Conservation (phyloP, 116 monocot genomes). For the Cymodocea nodosa region DNA sequence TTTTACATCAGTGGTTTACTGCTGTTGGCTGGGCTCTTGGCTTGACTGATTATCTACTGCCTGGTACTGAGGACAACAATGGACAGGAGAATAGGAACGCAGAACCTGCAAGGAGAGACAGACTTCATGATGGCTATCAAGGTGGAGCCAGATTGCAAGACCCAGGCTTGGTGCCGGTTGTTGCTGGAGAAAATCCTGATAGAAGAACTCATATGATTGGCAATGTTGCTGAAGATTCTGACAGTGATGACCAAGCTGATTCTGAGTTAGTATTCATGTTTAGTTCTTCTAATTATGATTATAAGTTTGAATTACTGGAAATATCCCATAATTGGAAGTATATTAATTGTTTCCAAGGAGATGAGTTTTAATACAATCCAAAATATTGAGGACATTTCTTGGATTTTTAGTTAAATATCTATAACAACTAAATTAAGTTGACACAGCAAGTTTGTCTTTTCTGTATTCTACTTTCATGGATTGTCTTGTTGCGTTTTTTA, state of each 20-base stretch:
- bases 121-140: constrained; percentile 35
- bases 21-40: constrained; percentile 95
- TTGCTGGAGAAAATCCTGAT: constrained; percentile 36
- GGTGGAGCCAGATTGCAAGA: constrained; percentile 23
- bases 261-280: constrained; percentile 57
- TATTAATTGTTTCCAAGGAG: too few relatives aligned
- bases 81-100: constrained; percentile 49
- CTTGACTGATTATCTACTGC: constrained; percentile 79
- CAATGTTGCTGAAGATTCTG: constrained; percentile 54
- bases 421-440: too few relatives aligned
- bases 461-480: too few relatives aligned
- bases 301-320: too few relatives aligned
- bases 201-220: constrained; percentile 25
- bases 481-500: too few relatives aligned
- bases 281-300: too few relatives aligned
- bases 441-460: too few relatives aligned
- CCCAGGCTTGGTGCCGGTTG: constrained; percentile 26
- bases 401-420: too few relatives aligned
- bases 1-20: constrained; percentile 78
- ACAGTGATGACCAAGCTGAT: constrained; percentile 65
- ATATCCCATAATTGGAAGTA: too few relatives aligned
- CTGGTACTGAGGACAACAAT: constrained; percentile 59
- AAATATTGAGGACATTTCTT: too few relatives aligned
- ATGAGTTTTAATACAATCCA: too few relatives aligned
- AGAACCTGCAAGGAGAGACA: constrained; percentile 37